Conservation (phyloP, 495 filamentous ascomycete genomes). For the Penicillium verhagenii region DNA sequence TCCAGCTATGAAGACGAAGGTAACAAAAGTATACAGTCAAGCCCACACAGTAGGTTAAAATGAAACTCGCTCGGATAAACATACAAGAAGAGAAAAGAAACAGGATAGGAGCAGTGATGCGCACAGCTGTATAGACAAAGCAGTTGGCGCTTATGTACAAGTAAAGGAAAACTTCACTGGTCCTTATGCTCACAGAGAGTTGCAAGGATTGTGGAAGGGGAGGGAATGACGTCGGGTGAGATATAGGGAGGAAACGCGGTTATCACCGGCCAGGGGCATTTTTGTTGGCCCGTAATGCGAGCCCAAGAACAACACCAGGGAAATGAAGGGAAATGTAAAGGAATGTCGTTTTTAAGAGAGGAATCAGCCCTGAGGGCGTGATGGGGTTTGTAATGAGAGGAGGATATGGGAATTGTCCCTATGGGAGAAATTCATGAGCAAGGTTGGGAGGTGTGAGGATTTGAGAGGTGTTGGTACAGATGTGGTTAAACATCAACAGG, state of each 20-base stretch:
- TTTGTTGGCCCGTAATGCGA: not conserved
- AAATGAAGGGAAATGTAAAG: not conserved
- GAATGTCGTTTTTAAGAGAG: not conserved
- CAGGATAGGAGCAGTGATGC: not conserved
- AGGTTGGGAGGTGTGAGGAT: not conserved
- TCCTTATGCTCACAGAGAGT: not conserved
- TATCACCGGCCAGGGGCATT: not conserved
- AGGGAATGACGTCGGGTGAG: not conserved
- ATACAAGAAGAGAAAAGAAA: slow-evolving; percentile 4
- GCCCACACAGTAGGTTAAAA: not conserved
- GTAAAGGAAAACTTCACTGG: slow-evolving; percentile 14
- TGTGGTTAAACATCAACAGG: not conserved
- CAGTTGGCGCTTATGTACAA: slow-evolving; percentile 38
- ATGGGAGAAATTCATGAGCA: too few relatives aligned
- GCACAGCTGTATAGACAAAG: slow-evolving; percentile 21
- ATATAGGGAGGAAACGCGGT: not conserved
- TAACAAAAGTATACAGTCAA: not conserved
- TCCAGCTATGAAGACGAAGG: not conserved
- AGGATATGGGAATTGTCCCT: too few relatives aligned
- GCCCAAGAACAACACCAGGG: not conserved
- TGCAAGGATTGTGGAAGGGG: not conserved
- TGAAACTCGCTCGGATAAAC: slow-evolving; percentile 7
- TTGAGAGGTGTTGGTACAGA: not conserved
- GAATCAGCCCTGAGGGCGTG: not conserved
- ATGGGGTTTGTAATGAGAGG: too few relatives aligned